A percentile compares a stretch with the other conserved stretches of the same genome.
phyloP scores from a whole-genome alignment of 257 asterid species.

The Salvia miltiorrhiza region DNA sequence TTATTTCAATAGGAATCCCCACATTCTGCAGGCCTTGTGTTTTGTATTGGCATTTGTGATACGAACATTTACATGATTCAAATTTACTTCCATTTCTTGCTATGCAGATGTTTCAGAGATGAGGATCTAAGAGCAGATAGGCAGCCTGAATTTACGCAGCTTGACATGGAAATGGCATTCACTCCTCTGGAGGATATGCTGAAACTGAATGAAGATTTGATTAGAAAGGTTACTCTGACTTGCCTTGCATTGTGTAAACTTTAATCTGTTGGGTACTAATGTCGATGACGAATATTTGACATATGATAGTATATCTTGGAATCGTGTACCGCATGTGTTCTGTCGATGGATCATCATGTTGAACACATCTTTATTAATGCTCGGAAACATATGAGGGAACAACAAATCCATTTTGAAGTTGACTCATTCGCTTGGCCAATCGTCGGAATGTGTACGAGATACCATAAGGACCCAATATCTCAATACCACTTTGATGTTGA shows the following conservation, averaged over 20 bases:
- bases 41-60: not conserved
- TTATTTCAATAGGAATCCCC: not conserved
- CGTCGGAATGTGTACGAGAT: too few relatives aligned
- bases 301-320: not conserved
- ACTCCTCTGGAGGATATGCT: conserved; percentile 93
- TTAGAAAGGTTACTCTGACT: conserved; percentile 65
- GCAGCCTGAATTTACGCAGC: conserved; percentile 97
- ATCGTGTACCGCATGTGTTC: not conserved
- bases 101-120: conserved; percentile 90
- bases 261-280: not conserved
- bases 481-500: too few relatives aligned
- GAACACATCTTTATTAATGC: not conserved
- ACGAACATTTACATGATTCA: not conserved
- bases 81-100: conserved; percentile 19
- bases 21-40: not conserved
- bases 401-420: too few relatives aligned
- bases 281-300: conserved; percentile 11
- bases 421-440: too few relatives aligned
- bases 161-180: conserved; percentile 96
- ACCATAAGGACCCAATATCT: too few relatives aligned
- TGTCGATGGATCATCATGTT: not conserved
- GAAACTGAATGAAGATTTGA: conserved; percentile 92
- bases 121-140: conserved; percentile 99
- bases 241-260: not conserved
- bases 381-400: not conserved